phyloP scores from a whole-genome alignment of 306 rosid species.

The Morella rubra region DNA sequence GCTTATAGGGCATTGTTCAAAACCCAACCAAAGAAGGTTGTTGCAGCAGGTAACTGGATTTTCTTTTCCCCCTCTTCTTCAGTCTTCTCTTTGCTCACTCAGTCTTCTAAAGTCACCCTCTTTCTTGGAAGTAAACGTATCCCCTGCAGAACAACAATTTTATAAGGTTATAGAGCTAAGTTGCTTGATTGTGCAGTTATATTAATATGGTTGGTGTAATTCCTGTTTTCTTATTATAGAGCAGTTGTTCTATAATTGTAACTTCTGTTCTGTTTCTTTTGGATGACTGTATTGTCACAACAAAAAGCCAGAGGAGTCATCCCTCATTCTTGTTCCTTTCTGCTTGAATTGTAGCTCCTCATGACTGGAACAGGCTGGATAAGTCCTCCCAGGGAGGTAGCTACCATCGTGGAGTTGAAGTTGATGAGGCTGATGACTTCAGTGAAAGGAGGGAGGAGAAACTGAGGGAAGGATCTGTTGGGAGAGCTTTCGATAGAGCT shows the following conservation, averaged over 20 bases:
- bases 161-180: no score
- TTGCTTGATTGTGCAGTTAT: background rate
- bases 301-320: constrained; percentile 8
- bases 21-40: constrained; percentile 31
- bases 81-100: background rate
- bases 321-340: constrained; percentile 10
- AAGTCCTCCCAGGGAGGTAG: constrained; percentile 31
- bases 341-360: constrained; percentile 37
- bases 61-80: constrained; percentile 1
- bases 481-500: constrained; percentile 9
- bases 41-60: constrained; percentile 31
- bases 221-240: background rate
- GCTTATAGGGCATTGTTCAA: constrained; percentile 41
- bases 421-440: constrained; percentile 31
- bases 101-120: background rate
- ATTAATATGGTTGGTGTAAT: background rate
- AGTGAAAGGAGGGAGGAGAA: constrained; percentile 21
- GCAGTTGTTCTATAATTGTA: background rate
- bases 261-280: constrained; percentile 9
- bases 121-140: background rate
- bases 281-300: constrained; percentile 11
- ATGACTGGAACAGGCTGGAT: constrained; percentile 24
- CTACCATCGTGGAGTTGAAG: constrained; percentile 26
- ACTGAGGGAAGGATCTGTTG: constrained; percentile 25
- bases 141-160: no score